Evolutionary conservation across 208 protist species (phyloP).

Genomic region (Leishmania aethiopica): DNA sequence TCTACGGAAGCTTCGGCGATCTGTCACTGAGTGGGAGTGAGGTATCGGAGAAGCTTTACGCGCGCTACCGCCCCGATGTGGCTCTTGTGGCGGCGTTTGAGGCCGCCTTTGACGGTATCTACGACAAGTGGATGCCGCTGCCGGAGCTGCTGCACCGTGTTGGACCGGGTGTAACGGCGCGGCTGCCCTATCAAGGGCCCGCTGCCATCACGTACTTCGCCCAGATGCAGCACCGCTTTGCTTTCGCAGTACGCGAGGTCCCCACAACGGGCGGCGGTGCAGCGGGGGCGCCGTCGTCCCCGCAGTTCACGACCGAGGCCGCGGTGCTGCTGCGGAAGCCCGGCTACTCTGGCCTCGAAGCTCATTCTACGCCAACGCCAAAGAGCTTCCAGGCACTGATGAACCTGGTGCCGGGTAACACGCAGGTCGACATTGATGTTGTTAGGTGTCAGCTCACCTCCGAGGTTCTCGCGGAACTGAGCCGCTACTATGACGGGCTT

Average conservation of each 20-base stretch:
- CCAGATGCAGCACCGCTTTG: slow-evolving; percentile 92
- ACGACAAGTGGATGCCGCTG: slow-evolving; percentile 84
- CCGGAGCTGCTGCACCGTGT: slow-evolving; percentile 61
- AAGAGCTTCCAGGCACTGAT: slow-evolving; percentile 63
- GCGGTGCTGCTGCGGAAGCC: slow-evolving; percentile 72
- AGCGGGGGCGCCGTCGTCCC: slow-evolving; percentile 1
- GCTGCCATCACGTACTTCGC: slow-evolving; percentile 86
- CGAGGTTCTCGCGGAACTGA: slow-evolving; percentile 46
- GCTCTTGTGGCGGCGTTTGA: slow-evolving; percentile 39
- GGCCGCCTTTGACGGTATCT: slow-evolving; percentile 58
- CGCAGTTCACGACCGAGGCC: slow-evolving; percentile 17
- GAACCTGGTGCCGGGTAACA: slow-evolving; percentile 49
- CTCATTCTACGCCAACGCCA: slow-evolving; percentile 78
- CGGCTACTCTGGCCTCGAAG: slow-evolving; percentile 60
- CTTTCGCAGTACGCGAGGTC: slow-evolving; percentile 58
- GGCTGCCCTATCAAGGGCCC: slow-evolving; percentile 66
- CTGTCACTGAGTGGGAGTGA: slow-evolving; percentile 65
- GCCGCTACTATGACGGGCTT: slow-evolving; percentile 66
- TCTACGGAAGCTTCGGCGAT: slow-evolving; percentile 76
- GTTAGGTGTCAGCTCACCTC: slow-evolving; percentile 39
- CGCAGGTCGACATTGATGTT: slow-evolving; percentile 49
- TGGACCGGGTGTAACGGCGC: slow-evolving; percentile 43
- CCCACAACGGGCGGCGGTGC: neutral
- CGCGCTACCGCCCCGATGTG: slow-evolving; percentile 50
- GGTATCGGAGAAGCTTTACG: slow-evolving; percentile 58